A percentile compares a stretch with the other conserved stretches of the same genome.
phyloP scores from a whole-genome alignment of 192 early-diverging fungal species.

The Phlyctochytrium arcticum region DNA sequence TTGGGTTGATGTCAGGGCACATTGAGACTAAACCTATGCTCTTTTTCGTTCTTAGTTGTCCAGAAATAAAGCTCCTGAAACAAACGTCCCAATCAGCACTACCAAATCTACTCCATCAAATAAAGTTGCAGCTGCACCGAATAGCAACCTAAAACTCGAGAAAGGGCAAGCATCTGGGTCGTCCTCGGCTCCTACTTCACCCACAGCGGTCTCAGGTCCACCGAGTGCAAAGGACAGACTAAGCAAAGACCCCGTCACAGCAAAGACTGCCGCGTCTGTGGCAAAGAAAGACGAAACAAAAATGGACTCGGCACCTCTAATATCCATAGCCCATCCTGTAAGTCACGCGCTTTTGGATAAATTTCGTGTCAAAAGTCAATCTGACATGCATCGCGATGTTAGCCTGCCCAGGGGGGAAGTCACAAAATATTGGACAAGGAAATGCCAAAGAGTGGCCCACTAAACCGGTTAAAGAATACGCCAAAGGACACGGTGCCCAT shows the following conservation, averaged over 20 bases:
- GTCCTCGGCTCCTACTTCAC: too few relatives aligned
- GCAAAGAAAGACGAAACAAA: conserved; percentile 25
- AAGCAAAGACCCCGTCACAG: too few relatives aligned
- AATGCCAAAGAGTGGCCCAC: conserved; percentile 48
- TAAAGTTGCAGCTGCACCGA: conserved; percentile 42
- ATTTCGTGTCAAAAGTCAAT: not conserved
- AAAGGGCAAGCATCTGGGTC: conserved; percentile 1
- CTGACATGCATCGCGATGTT: not conserved
- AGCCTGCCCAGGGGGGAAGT: conserved; percentile 10
- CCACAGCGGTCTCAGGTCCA: too few relatives aligned
- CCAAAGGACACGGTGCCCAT: conserved; percentile 68
- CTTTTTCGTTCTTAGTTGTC: conserved; percentile 26
- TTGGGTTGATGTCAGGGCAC: not conserved
- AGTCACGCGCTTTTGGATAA: not conserved
- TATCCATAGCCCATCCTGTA: not conserved
- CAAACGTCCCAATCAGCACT: conserved; percentile 12
- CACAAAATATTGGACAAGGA: conserved; percentile 25
- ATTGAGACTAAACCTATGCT: not conserved
- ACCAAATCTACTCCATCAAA: conserved; percentile 33
- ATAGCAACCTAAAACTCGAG: conserved; percentile 18
- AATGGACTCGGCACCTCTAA: conserved; percentile 12
- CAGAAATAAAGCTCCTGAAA: conserved; percentile 37
- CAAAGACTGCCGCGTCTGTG: not conserved
- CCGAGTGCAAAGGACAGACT: conserved; percentile 18
- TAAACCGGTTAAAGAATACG: conserved; percentile 48